Evolutionary conservation across 163 green algal species (phyloP), one percentile per base, ranked within the genome.

Genomic region (Chlorella variabilis): DNA sequence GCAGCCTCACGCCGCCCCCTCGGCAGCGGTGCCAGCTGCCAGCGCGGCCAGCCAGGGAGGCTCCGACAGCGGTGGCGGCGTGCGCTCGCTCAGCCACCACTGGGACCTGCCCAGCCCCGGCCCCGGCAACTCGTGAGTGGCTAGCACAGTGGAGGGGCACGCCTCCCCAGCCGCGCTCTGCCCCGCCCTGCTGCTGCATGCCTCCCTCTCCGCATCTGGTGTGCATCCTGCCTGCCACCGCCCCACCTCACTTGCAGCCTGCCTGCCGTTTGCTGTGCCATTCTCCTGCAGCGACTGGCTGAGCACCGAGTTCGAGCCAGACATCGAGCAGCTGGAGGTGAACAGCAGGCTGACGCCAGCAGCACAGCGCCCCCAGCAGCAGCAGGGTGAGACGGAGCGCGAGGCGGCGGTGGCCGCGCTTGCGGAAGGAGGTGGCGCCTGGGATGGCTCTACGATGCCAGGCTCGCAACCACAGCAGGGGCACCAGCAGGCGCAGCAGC

Each of bases 321-420:
- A 81, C 59, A 71, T 71, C n/a, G 75, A 81, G 75, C 62, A 49
- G 25, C 59, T 81, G 75, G 75, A 81, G 21, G 75, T 81, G 41
- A 81, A 49, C 75, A 71, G 56, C 56, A 71, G 33, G 11, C 41
- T 36, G 15, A 69, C 59, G 27, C 58, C 39, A 2, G 39, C 13
- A 31, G 13, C 4, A 17, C 17, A 36, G 18, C 29, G 41, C 17
- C 31, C 1, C 41, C 69, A 63, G 56, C n/a, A 36, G 27, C 58
- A 34, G 38, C 56, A 59, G 4, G 15, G 20, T 31, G 51, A 62
- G 51, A 4, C 45, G 11, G 45, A 11, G 11, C 15, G 45, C 9
- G 51, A 25, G 51, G 51, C 71, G 51, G 48, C 33, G 25, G 51
- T 33, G 15, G 54, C 54, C 23, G 25, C 4, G 27, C 11, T 6